A percentile compares a stretch with the other conserved stretches of the same genome.
phyloP scores from a whole-genome alignment of 129 eudicot genomes.

The Artemisia argyi region DNA sequence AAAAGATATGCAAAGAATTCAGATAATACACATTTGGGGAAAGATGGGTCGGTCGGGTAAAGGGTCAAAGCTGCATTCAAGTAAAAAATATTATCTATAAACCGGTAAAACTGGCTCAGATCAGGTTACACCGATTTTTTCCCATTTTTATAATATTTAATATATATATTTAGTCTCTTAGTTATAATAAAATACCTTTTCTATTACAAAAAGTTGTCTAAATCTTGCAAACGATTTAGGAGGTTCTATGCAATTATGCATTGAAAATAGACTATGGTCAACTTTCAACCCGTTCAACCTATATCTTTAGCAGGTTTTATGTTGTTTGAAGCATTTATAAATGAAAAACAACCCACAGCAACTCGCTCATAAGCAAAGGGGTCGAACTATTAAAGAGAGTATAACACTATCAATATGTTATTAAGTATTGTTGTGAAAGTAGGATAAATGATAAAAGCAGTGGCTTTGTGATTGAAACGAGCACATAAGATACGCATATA shows the following conservation, averaged over 20 bases:
- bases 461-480: neutral
- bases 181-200: too few species aligned
- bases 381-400: too few species aligned
- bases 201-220: neutral
- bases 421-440: neutral
- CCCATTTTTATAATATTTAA: too few species aligned
- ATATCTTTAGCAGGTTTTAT: neutral
- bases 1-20: neutral
- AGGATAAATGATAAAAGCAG: slow-evolving; percentile 5
- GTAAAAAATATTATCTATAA: too few species aligned
- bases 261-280: neutral
- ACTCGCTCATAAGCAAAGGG: neutral
- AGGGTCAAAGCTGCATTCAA: neutral
- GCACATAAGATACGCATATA: neutral
- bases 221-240: neutral
- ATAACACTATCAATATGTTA: too few species aligned
- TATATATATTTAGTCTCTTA: too few species aligned
- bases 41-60: neutral
- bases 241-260: neutral
- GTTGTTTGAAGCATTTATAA: neutral
- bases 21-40: neutral
- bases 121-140: too few species aligned
- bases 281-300: neutral
- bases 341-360: neutral
- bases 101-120: too few species aligned